Conservation (phyloP, 345 rosid species). For the Erucastrum elatum region DNA sequence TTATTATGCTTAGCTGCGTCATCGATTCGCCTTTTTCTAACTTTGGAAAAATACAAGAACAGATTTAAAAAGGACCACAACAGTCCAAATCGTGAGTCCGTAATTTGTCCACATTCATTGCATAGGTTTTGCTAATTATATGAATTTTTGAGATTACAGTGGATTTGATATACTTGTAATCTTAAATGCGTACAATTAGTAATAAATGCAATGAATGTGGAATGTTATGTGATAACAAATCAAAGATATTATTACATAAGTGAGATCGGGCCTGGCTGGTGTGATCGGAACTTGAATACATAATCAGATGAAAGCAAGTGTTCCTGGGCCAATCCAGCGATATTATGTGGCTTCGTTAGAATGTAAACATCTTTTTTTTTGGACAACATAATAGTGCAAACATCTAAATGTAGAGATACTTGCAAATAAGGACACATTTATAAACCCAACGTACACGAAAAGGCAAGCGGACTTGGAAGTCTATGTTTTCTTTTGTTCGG, state of each 20-base stretch:
- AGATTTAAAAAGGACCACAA: not conserved
- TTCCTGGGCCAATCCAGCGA: not conserved
- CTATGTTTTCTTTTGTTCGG: not conserved
- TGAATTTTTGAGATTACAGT: constrained; percentile 5
- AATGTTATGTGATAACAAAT: not conserved
- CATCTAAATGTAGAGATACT: not conserved
- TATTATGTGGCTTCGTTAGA: not conserved
- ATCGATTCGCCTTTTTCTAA: constrained; percentile 14
- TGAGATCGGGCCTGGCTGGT: not conserved
- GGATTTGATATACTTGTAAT: not conserved
- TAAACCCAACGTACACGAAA: not conserved
- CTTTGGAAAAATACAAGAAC: constrained; percentile 18
- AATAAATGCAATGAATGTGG: not conserved
- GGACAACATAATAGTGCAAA: not conserved
- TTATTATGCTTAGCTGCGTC: constrained; percentile 22
- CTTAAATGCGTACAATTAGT: not conserved
- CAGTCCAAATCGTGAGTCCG: not conserved
- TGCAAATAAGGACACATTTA: not conserved
- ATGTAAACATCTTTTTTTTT: not conserved
- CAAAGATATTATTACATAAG: not conserved
- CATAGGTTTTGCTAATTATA: not conserved
- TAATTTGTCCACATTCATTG: constrained; percentile 7
- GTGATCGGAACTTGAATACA: not conserved
- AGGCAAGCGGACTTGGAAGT: not conserved
- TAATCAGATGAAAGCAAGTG: not conserved